A percentile compares a stretch with the other conserved stretches of the same genome.
Evolutionary conservation across 2,329 filamentous ascomycete species (phyloP).

Genomic region (Fusarium pseudonygamai): DNA sequence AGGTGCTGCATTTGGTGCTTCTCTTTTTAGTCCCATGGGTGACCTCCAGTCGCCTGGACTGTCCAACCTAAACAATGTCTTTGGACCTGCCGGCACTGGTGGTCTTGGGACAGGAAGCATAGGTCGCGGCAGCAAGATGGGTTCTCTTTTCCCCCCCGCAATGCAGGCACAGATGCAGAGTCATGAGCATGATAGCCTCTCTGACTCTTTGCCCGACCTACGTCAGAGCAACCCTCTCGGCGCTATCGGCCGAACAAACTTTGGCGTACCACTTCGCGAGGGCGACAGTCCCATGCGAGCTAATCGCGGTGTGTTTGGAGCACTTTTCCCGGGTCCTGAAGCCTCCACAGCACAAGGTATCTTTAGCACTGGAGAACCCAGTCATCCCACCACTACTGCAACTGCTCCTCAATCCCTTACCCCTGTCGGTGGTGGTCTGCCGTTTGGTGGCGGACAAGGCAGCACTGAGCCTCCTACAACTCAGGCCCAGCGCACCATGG

Average conservation of each 20-base stretch:
- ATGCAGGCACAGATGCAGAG: slow-evolving; percentile 92
- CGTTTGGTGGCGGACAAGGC: slow-evolving; percentile 50
- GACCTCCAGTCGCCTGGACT: slow-evolving; percentile 82
- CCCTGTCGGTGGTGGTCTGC: slow-evolving; percentile 48
- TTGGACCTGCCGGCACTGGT: slow-evolving; percentile 69
- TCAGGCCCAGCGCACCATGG: slow-evolving; percentile 83
- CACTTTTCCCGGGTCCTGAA: slow-evolving; percentile 57
- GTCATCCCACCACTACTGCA: slow-evolving; percentile 48
- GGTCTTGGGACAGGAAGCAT: slow-evolving; percentile 70
- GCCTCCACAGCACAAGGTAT: slow-evolving; percentile 46
- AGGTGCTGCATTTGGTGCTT: slow-evolving; percentile 75
- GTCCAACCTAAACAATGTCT: slow-evolving; percentile 73
- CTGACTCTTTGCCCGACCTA: slow-evolving; percentile 67
- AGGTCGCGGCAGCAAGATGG: slow-evolving; percentile 82
- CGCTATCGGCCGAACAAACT: slow-evolving; percentile 71
- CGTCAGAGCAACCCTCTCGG: slow-evolving; percentile 71
- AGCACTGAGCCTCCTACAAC: slow-evolving; percentile 64
- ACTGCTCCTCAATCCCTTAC: slow-evolving; percentile 49
- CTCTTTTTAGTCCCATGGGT: slow-evolving; percentile 79
- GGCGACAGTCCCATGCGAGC: slow-evolving; percentile 67
- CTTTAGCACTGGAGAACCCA: slow-evolving; percentile 52
- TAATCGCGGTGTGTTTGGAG: slow-evolving; percentile 65
- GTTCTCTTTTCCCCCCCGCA: slow-evolving; percentile 84
- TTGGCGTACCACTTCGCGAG: slow-evolving; percentile 64
- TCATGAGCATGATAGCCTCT: slow-evolving; percentile 70